Base-by-base conservation (phyloP, 495 filamentous ascomycete species). In the Hypoxylon fragiforme region DNA sequence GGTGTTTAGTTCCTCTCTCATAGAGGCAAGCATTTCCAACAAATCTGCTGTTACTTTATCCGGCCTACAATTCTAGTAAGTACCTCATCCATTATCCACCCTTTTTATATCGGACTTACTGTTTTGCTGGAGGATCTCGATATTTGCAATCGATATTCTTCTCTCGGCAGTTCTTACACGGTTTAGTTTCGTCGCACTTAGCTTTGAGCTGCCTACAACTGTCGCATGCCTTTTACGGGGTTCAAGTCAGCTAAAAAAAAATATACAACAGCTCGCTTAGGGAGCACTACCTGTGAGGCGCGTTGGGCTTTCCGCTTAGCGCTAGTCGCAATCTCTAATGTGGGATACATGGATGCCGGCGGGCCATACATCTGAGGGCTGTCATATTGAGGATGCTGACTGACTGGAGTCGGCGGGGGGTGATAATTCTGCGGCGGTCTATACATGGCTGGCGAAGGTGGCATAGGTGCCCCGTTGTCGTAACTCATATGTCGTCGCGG, bases 181-280 rank as follows among this genome's bases (percentile, higher is more conserved):
- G 84, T 66, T 78, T 84, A 44, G 74, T 73, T 72, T 88, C 85
- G 50, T 87, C 83, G 64, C 85, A 88, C 68, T 86, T 87, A 20
- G 84, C 84, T 65, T 88, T 88, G n/a, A 85, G 74, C 44, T 77
- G 71, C 40, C 85, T 77, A 70, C 85, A 88, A 61, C 77, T 79
- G 55, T 88, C 84, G 67, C 85, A 88, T 22, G 85, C 85, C 78
- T 87, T 66, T n/a, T 30, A n/a, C n/a, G n/a, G n/a, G n/a, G n/a
- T 7, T 50, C 26, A 47, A 37, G 63, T 71, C 60, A 74, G 70
- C 56, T 12, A 28, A 41, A 43, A 11, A 26, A 15, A 36, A n/a
- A n/a, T n/a, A n/a, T n/a, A 15, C 34, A n/a, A 36, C 21, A 18
- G 24, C 35, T 44, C 19, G 22, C 42, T 7, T 9, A 22, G 46